phyloP scores from a whole-genome alignment of 2,329 filamentous ascomycete species.

The Seiridium cupressi region DNA sequence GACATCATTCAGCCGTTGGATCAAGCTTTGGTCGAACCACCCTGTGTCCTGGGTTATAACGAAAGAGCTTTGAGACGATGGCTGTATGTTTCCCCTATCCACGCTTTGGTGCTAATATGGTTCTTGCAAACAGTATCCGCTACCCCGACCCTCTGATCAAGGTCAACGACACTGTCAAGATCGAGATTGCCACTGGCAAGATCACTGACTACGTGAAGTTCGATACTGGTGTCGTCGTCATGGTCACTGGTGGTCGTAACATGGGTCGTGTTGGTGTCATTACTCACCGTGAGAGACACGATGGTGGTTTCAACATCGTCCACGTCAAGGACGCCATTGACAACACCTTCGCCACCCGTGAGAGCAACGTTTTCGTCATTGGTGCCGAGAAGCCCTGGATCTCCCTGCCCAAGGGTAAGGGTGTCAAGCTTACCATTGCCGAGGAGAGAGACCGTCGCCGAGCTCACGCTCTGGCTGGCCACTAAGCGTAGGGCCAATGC shows the following conservation, averaged over 20 bases:
- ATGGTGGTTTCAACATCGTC: conserved; percentile 99
- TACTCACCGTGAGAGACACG: conserved; percentile 99
- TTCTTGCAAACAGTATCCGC: conserved; percentile 71
- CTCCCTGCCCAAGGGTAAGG: conserved; percentile 99
- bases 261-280: conserved; percentile 99
- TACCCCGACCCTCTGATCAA: conserved; percentile 98
- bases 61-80: conserved; percentile 43
- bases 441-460: conserved; percentile 99
- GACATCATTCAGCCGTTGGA: conserved; percentile 99
- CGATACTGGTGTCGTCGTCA: conserved; percentile 96
- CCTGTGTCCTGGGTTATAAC: conserved; percentile 18
- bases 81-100: conserved; percentile 47
- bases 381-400: conserved; percentile 99
- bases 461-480: conserved; percentile 53
- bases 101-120: conserved; percentile 36
- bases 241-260: conserved; percentile 99
- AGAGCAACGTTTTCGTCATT: conserved; percentile 99
- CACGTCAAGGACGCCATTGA: conserved; percentile 99
- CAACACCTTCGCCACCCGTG: conserved; percentile 99
- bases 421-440: conserved; percentile 99
- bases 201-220: conserved; percentile 98
- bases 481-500: conserved; percentile 38
- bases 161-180: conserved; percentile 99
- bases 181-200: conserved; percentile 95
- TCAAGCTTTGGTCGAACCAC: conserved; percentile 86